Percentiles rank a stretch among this genome's conserved stretches.
Evolutionary conservation across 805 yeast genomes (phyloP).

Genomic region (Monosporozyma unispora): DNA sequence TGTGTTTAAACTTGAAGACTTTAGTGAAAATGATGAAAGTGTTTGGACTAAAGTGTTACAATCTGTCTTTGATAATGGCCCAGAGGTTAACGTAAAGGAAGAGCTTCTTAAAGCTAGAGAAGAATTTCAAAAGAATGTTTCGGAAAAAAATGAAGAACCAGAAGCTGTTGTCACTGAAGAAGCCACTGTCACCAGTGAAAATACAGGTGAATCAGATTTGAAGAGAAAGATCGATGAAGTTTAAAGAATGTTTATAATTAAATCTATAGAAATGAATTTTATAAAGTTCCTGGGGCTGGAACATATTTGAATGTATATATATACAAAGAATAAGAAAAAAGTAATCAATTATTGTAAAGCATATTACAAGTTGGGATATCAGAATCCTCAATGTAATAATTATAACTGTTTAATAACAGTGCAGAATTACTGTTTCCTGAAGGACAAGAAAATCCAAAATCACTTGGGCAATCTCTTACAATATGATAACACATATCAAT

Average conservation of each 20-base stretch:
- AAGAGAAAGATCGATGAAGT: slow-evolving; percentile 14
- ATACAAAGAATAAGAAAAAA: not conserved
- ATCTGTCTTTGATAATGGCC: slow-evolving; percentile 42
- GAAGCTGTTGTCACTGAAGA: not conserved
- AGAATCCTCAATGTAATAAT: slow-evolving; percentile 10
- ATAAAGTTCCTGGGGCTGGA: not conserved
- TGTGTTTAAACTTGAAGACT: slow-evolving; percentile 60
- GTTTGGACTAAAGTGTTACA: slow-evolving; percentile 64
- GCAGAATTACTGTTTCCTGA: slow-evolving; percentile 7
- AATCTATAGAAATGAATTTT: slow-evolving; percentile 1
- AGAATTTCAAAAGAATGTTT: slow-evolving; percentile 9
- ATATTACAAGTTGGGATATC: slow-evolving; percentile 35
- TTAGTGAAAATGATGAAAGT: slow-evolving; percentile 47
- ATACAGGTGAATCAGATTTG: not conserved
- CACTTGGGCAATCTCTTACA: slow-evolving; percentile 76
- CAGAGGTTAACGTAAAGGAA: slow-evolving; percentile 33
- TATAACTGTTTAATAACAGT: slow-evolving; percentile 26
- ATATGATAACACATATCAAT: slow-evolving; percentile 68
- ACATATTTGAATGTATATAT: not conserved
- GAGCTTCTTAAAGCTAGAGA: slow-evolving; percentile 31
- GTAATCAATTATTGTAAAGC: not conserved
- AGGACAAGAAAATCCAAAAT: slow-evolving; percentile 73
- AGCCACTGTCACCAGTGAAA: not conserved
- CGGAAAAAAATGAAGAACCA: slow-evolving; percentile 4
- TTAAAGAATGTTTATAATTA: not conserved